Conservation (phyloP, 164 flowering plant genomes). For the Vitis amurensis region DNA sequence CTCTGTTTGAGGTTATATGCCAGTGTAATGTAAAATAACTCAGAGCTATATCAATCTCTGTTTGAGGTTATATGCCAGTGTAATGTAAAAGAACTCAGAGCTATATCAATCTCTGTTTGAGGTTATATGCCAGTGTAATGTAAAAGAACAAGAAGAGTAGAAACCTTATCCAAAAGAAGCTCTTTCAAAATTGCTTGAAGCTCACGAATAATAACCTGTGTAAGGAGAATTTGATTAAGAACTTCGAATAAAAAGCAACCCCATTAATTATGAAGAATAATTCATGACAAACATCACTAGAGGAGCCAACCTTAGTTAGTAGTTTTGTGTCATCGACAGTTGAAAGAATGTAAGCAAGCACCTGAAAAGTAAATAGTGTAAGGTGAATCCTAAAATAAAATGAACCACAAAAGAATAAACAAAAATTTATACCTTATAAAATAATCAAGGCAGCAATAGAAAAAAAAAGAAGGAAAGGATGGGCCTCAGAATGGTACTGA, state of each 20-base stretch:
- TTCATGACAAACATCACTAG: neutral
- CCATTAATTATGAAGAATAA: constrained; percentile 3
- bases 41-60: too few relatives aligned
- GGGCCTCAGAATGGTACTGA: too few relatives aligned
- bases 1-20: too few relatives aligned
- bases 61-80: too few relatives aligned
- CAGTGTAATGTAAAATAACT: too few relatives aligned
- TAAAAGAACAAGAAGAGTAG: constrained; percentile 10
- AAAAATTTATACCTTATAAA: neutral
- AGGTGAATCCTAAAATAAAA: neutral
- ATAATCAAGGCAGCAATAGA: neutral
- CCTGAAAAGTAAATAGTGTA: constrained; percentile 41
- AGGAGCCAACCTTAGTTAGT: constrained; percentile 61
- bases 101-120: too few relatives aligned
- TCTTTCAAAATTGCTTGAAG: constrained; percentile 60
- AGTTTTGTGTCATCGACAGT: constrained; percentile 91
- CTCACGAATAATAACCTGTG: constrained; percentile 72
- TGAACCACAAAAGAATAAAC: neutral
- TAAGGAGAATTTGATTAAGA: neutral
- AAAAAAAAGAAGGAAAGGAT: too few relatives aligned
- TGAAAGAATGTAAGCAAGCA: constrained; percentile 71
- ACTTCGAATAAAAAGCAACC: neutral
- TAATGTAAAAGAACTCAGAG: too few relatives aligned
- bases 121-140: neutral
- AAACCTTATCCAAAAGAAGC: constrained; percentile 78